Conservation (phyloP, 148 eudicot species). For the Cornus kousa region DNA sequence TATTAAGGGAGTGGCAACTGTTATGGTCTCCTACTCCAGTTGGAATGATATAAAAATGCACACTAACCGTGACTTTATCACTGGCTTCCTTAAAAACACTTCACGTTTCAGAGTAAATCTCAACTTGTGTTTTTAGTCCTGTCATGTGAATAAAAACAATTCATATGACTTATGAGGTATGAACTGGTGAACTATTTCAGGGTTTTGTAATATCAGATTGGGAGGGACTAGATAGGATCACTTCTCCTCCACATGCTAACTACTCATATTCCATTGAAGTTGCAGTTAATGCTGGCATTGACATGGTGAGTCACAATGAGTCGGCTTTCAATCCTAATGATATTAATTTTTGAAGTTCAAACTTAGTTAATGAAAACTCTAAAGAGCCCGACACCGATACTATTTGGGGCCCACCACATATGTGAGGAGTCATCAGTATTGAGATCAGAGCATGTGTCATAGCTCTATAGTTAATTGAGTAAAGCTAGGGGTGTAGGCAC, state of each 20-base stretch:
- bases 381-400: no score
- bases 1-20: conserved; percentile 65
- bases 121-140: neutral
- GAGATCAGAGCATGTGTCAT: no score
- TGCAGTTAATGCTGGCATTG: conserved; percentile 78
- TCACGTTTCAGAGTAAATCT: conserved; percentile 59
- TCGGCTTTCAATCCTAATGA: no score
- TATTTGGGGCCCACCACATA: no score
- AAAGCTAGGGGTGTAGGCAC: no score
- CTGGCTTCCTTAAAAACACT: conserved; percentile 64
- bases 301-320: conserved; percentile 52
- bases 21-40: conserved; percentile 94
- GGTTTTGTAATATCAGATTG: conserved; percentile 90
- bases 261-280: conserved; percentile 58
- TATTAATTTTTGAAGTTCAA: no score
- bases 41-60: conserved; percentile 89
- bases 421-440: no score
- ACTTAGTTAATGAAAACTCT: no score
- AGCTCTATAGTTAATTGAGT: no score
- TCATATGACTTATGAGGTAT: neutral
- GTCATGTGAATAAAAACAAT: neutral
- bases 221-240: conserved; percentile 66
- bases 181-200: conserved; percentile 30
- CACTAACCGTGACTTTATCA: conserved; percentile 50
- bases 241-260: conserved; percentile 67